A percentile compares a stretch with the other conserved stretches of the same genome.
Evolutionary conservation across 129 eudicot species (phyloP).

Genomic region (Gnaphalium uliginosum): DNA sequence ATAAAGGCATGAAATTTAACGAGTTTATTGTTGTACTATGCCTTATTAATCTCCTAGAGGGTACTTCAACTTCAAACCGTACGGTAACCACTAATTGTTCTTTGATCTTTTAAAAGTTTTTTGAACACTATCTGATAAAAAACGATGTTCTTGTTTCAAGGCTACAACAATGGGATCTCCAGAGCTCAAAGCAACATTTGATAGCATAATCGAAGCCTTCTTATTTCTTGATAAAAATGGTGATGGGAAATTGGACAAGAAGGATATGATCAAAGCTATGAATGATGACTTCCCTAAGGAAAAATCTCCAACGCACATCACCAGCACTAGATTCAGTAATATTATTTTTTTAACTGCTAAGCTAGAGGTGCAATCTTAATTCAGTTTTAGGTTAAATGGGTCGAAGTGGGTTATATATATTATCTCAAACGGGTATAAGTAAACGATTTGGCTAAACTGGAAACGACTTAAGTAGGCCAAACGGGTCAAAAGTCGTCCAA

Average conservation of each 20-base stretch:
- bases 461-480: background rate
- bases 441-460: background rate
- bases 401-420: background rate
- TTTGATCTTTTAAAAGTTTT: background rate
- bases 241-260: slow-evolving; percentile 65
- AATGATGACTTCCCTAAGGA: slow-evolving; percentile 56
- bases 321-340: slow-evolving; percentile 57
- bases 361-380: background rate
- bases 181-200: slow-evolving; percentile 55
- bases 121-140: slow-evolving; percentile 1
- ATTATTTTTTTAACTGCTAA: background rate
- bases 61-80: slow-evolving; percentile 43
- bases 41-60: slow-evolving; percentile 52
- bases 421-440: background rate
- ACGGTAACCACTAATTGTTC: slow-evolving; percentile 24
- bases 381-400: background rate
- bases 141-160: slow-evolving; percentile 29
- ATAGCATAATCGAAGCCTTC: slow-evolving; percentile 62
- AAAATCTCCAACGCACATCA: slow-evolving; percentile 61
- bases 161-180: slow-evolving; percentile 41
- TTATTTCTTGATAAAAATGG: slow-evolving; percentile 72
- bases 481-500: background rate
- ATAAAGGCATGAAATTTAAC: slow-evolving; percentile 50
- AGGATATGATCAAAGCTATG: slow-evolving; percentile 59
- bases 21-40: slow-evolving; percentile 66